phyloP scores from a whole-genome alignment of 2,329 filamentous ascomycete genomes.

The Cladosporium halotolerans region DNA sequence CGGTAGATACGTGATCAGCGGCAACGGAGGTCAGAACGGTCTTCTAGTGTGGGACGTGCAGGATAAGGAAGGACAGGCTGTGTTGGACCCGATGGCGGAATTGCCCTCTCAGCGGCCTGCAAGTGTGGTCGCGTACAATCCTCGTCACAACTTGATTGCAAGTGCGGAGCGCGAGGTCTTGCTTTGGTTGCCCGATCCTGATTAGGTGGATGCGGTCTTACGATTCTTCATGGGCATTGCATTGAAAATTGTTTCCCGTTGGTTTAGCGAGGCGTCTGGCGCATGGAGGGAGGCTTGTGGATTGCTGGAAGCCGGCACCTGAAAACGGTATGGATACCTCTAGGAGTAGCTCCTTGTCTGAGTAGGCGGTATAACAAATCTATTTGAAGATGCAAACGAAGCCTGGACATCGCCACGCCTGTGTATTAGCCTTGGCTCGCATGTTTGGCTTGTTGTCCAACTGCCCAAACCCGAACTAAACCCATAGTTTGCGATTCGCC shows the following conservation, averaged over 20 bases:
- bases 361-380: no score
- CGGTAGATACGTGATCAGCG: slow-evolving; percentile 79
- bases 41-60: slow-evolving; percentile 82
- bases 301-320: no score
- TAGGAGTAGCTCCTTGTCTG: no score
- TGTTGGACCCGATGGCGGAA: slow-evolving; percentile 57
- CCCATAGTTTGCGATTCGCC: no score
- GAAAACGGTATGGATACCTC: no score
- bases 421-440: no score
- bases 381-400: no score
- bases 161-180: slow-evolving; percentile 75
- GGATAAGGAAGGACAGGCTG: slow-evolving; percentile 48
- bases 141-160: slow-evolving; percentile 83
- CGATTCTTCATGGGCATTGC: background rate
- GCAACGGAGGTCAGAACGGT: slow-evolving; percentile 58
- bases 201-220: slow-evolving; percentile 16
- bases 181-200: slow-evolving; percentile 44
- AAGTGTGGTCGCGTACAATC: slow-evolving; percentile 79
- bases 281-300: background rate
- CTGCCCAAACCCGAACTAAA: no score
- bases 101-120: slow-evolving; percentile 59
- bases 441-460: no score
- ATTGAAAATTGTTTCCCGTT: background rate
- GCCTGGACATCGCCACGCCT: no score
- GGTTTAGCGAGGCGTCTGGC: slow-evolving; percentile 10